Base-by-base conservation (phyloP, 495 filamentous ascomycete genomes). In the Saxophila tyrrhenica region DNA sequence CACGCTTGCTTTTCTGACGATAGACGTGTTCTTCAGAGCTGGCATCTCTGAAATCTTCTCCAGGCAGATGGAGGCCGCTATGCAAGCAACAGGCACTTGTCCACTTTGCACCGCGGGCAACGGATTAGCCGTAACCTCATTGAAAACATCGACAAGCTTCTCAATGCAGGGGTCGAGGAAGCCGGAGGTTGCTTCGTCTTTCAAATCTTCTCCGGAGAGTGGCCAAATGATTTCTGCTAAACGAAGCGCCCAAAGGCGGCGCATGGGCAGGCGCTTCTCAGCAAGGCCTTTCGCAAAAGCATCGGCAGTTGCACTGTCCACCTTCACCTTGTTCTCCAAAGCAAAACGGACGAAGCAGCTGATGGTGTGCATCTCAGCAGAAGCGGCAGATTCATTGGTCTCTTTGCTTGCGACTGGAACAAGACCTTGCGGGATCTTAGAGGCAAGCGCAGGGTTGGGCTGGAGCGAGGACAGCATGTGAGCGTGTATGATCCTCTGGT, bases 261-360 rank as follows among this genome's bases (percentile, higher is more conserved):
- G 81, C 46, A 87, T 77, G 16, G 83, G 79, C 9, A 83, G 69
- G 59, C 86, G 82, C 66, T 96, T 98, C 52, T 98, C 94, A 7
- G 75, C 73, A 3, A 90, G 70, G 0, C 92, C 92, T 66, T 94
- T 95, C 15, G 77, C 70, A 52, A 94, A 86, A 0, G 80, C 72
- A 55, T 89, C 87, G 1, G 78, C 55, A 15, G 85, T 73, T 16
- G 80, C 63, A 58, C 84, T 83, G 16, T 78, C 81, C 1, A 84
- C 54, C 48, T 79, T 75, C 5, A 75, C 62, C 21, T 72, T 75
- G 10, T 80, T 73, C n/a, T 71, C 59, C 13, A 95, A 63, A 23
- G 83, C 73, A 65, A 71, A 75, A 9, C 65, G 61, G 25, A 86
- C 67, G 59, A 86, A 82, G 44, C 73, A 74, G 47, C 78, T 71